These are phyloP conservation scores for Volvox reticuliferus DNA, from an alignment of 139 green algal species.

Conservation along the genomic window DNA sequence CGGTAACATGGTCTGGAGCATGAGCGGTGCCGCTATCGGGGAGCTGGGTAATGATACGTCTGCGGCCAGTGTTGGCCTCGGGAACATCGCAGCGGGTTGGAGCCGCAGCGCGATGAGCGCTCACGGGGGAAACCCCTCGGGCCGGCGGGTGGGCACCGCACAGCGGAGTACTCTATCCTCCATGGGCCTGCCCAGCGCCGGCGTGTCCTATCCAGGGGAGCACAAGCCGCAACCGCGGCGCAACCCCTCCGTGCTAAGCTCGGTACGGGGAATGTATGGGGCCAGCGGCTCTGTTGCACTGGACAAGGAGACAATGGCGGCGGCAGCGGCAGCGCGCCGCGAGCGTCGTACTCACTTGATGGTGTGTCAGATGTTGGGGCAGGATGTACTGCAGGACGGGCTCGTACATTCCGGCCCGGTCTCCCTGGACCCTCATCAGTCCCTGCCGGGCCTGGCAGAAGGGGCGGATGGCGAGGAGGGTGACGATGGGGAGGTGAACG, in stretches of 20 bases:
- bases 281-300: background rate
- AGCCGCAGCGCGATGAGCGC: background rate
- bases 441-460: background rate
- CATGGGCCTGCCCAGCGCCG: background rate
- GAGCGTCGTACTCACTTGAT: slow-evolving; percentile 5
- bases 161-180: background rate
- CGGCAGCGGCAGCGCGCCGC: background rate
- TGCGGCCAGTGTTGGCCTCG: background rate
- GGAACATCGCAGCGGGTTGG: background rate
- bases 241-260: background rate
- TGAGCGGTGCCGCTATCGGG: background rate
- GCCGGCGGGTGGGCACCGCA: background rate
- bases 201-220: background rate
- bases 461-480: background rate
- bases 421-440: background rate
- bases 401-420: background rate
- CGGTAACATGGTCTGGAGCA: background rate
- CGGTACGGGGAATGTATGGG: background rate
- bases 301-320: background rate
- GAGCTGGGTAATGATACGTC: background rate
- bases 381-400: background rate
- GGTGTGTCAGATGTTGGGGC: slow-evolving; percentile 19
- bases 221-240: background rate
- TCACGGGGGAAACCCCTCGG: background rate
- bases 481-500: background rate